Base-by-base conservation (phyloP, 164 flowering plant genomes). In the Annona cherimola region DNA sequence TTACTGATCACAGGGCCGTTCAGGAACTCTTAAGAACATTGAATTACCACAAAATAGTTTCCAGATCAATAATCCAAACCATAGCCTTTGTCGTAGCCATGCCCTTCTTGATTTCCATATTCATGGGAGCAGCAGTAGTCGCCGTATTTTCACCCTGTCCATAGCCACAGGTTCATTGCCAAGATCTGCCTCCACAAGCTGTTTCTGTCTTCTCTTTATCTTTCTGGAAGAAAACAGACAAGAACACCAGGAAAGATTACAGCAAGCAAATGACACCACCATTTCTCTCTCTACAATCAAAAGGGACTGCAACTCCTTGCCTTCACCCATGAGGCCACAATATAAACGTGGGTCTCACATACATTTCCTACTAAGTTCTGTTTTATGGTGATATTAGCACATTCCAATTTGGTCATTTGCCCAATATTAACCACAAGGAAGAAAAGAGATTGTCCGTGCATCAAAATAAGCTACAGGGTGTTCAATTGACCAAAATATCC, bases 71-170 rank as follows among this genome's bases (percentile, higher is more conserved):
- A 73, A 5, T 71, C 73, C 11, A 1, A 54, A 50, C 44, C 68
- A 63, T 63, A 66, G n/a, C 42, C 75, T 11, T 65, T 26, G 40
- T 75, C 74, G 35, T 73, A 76, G 45, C 73, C 81, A 60, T 73
- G 71, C 1, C 42, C 42, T 0, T 64, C 77, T 66, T 69, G 73
- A 35, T 77, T 63, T 50, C 63, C 82, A 74, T 76, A 45, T 66
- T 77, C 61, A 7, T 57, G 16, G 11, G 63, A 71, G 18, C 35
- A 26, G 35, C 35, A 26, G 1, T 74, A 72, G 11, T n/a, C 9
- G 11, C 57, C 68, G 60, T 68, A 45, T 3, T 50, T 61, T 20
- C 2, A 75, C 42, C 66, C 12, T 41, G 3, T 26, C 45, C 75
- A 44, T 40, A 18, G 46, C 12, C 71, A 20, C 64, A 26, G 64